Conservation (phyloP, 352 stramenopile species). For the Peronospora farinosa region DNA sequence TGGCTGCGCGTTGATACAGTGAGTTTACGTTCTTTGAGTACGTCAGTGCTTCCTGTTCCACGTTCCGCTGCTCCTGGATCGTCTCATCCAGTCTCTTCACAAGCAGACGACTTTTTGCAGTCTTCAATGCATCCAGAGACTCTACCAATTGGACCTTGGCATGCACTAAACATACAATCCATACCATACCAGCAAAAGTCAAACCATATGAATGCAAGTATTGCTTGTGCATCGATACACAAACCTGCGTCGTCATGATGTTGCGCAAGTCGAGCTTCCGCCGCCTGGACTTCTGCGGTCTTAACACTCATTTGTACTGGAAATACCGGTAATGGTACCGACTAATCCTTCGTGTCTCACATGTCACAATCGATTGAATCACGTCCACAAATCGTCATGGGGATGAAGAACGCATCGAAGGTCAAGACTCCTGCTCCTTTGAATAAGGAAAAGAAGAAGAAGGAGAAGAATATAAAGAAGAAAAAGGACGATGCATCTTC, state of each 20-base stretch:
- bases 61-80: constrained; percentile 45
- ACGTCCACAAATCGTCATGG: constrained; percentile 15
- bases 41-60: constrained; percentile 52
- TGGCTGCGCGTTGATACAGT: constrained; percentile 36
- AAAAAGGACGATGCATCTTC: constrained; percentile 9
- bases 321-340: too few species aligned
- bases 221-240: not conserved
- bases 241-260: constrained; percentile 28
- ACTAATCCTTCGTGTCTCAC: too few species aligned
- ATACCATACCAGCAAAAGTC: too few species aligned
- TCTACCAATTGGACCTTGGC: constrained; percentile 31
- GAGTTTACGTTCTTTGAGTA: constrained; percentile 56
- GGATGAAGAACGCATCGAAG: constrained; percentile 28
- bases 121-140: constrained; percentile 37
- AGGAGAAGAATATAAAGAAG: constrained; percentile 10
- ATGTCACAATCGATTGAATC: not conserved
- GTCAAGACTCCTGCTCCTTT: constrained; percentile 1
- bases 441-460: constrained; percentile 14
- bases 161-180: constrained; percentile 1
- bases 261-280: constrained; percentile 27
- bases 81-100: constrained; percentile 42
- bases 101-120: constrained; percentile 34
- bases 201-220: too few species aligned
- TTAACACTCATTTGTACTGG: constrained; percentile 11
- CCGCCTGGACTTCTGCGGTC: constrained; percentile 26